These are phyloP conservation scores for Smallanthus sonchifolius DNA, from an alignment of 129 eudicot species.

Conservation along the genomic window DNA sequence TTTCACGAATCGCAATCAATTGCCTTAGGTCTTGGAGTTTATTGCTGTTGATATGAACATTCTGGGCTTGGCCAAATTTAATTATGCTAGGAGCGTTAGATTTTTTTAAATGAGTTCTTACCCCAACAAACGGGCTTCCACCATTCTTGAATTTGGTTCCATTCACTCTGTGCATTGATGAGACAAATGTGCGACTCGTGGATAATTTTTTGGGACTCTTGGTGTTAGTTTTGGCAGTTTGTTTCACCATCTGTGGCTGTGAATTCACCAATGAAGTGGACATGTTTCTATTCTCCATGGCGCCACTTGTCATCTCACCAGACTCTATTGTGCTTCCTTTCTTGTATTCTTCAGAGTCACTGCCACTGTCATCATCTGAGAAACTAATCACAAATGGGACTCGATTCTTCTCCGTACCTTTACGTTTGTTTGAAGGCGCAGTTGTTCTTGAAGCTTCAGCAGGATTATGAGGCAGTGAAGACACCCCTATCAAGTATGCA, in stretches of 20 bases:
- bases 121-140: conserved; percentile 25
- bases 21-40: conserved; percentile 75
- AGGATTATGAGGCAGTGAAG: conserved; percentile 21
- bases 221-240: conserved; percentile 25
- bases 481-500: conserved; percentile 32
- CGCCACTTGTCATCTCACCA: conserved; percentile 24
- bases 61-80: conserved; percentile 38
- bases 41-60: conserved; percentile 37
- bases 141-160: conserved; percentile 35
- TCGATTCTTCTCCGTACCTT: conserved; percentile 45
- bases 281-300: conserved; percentile 21
- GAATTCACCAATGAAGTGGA: conserved; percentile 32
- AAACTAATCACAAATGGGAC: conserved; percentile 74
- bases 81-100: conserved; percentile 23
- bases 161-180: conserved; percentile 36
- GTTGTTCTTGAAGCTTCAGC: conserved; percentile 20
- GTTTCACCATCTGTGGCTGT: conserved; percentile 28
- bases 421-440: conserved; percentile 28
- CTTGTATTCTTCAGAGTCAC: conserved; percentile 50
- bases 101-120: conserved; percentile 30
- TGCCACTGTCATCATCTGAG: conserved; percentile 79
- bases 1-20: conserved; percentile 73
- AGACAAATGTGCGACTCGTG: conserved; percentile 36
- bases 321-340: conserved; percentile 18
- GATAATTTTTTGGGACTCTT: conserved; percentile 40